Evolutionary conservation across 2,329 filamentous ascomycete species (phyloP).

Genomic region (Colletotrichum godetiae): DNA sequence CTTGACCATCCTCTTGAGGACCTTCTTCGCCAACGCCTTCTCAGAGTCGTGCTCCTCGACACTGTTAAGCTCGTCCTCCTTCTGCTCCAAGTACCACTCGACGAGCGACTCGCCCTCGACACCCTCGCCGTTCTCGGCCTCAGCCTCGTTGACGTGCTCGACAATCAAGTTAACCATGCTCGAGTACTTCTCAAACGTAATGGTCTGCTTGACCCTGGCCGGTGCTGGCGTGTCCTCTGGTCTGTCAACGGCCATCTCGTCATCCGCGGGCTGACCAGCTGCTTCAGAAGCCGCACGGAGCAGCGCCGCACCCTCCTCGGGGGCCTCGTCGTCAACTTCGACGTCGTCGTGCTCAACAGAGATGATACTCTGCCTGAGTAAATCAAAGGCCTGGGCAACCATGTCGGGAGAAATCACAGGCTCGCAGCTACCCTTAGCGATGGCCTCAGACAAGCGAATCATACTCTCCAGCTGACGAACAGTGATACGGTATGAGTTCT

Average conservation of each 20-base stretch:
- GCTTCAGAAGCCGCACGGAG: constrained; percentile 51
- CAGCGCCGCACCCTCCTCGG: constrained; percentile 59
- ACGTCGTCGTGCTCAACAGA: constrained; percentile 98
- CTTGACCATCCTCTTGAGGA: constrained; percentile 96
- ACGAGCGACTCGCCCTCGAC: constrained; percentile 85
- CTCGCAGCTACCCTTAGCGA: constrained; percentile 97
- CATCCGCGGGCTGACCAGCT: constrained; percentile 59
- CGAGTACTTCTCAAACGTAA: constrained; percentile 96
- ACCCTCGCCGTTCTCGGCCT: constrained; percentile 80
- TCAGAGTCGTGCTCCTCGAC: constrained; percentile 75
- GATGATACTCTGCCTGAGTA: constrained; percentile 94
- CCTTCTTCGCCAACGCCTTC: constrained; percentile 79
- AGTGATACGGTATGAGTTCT: constrained; percentile 97
- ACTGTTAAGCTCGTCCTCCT: constrained; percentile 80
- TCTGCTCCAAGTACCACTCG: constrained; percentile 92
- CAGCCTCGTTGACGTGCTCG: constrained; percentile 84
- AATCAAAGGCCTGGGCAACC: constrained; percentile 90
- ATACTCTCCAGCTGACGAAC: constrained; percentile 95
- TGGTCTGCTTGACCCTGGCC: constrained; percentile 77
- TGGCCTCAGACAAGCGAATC: constrained; percentile 96
- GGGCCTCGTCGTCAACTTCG: constrained; percentile 81
- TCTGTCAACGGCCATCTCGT: constrained; percentile 56
- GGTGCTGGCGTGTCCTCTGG: constrained; percentile 49
- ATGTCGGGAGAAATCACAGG: constrained; percentile 87
- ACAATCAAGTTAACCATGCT: constrained; percentile 89